Evolutionary conservation across 139 green algal species (phyloP).

Genomic region (Coelastrella sp.): DNA sequence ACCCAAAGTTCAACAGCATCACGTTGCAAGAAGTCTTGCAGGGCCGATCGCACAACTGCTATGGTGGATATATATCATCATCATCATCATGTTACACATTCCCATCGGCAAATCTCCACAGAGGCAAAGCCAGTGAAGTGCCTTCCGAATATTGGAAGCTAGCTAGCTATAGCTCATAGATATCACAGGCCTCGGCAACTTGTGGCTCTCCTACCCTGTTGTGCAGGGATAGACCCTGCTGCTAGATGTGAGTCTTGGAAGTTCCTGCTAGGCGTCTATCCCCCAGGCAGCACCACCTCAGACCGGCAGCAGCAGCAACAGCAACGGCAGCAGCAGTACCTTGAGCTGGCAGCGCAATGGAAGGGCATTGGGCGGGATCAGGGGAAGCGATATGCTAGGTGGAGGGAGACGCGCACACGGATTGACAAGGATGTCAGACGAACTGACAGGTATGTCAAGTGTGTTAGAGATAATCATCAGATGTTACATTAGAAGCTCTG

Average conservation of each 20-base stretch:
- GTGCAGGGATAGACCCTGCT: slow-evolving; percentile 68
- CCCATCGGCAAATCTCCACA: too few relatives aligned
- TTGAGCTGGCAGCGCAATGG: slow-evolving; percentile 82
- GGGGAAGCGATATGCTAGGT: slow-evolving; percentile 80
- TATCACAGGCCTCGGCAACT: not conserved
- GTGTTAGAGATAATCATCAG: not conserved
- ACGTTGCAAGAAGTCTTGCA: too few relatives aligned
- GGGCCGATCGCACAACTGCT: too few relatives aligned
- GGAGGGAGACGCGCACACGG: slow-evolving; percentile 73
- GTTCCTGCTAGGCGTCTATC: slow-evolving; percentile 86
- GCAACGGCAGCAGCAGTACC: slow-evolving; percentile 66
- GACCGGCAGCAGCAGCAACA: slow-evolving; percentile 29
- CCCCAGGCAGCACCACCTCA: slow-evolving; percentile 54
- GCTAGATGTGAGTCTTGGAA: slow-evolving; percentile 81
- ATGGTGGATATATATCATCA: too few relatives aligned
- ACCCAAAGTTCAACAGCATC: too few relatives aligned
- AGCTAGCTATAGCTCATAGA: too few relatives aligned
- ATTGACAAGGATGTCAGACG: slow-evolving; percentile 93
- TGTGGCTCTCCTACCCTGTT: not conserved
- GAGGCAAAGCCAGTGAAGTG: too few relatives aligned
- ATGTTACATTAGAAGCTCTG: too few relatives aligned
- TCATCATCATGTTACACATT: too few relatives aligned
- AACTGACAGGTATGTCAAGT: slow-evolving; percentile 66
- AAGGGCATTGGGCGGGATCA: slow-evolving; percentile 72
- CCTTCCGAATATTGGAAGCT: too few relatives aligned